phyloP scores from a whole-genome alignment of 257 asterid genomes.

The Craterostigma plantagineum region DNA sequence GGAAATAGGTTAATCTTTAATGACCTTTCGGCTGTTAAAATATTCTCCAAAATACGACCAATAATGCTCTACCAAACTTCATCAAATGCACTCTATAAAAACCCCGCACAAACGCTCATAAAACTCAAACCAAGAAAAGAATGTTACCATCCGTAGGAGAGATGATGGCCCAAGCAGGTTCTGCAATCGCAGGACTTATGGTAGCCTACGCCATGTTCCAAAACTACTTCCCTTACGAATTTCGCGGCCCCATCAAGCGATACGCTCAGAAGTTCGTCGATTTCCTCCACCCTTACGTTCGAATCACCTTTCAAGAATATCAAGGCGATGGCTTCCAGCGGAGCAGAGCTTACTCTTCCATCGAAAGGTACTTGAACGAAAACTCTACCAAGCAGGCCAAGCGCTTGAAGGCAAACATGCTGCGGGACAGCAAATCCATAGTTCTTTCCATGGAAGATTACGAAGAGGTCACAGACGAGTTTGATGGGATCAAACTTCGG shows the following conservation, averaged over 20 bases:
- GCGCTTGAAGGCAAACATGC: conserved; percentile 21
- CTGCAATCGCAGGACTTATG: conserved; percentile 13
- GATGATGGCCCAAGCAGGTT: conserved; percentile 11
- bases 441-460: conserved; percentile 38
- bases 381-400: conserved; percentile 33
- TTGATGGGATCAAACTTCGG: conserved; percentile 22
- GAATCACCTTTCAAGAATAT: conserved; percentile 21
- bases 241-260: conserved; percentile 11
- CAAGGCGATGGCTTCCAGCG: conserved; percentile 21
- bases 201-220: conserved; percentile 26
- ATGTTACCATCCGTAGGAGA: conserved; percentile 9
- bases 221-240: conserved; percentile 23
- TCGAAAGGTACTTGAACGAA: conserved; percentile 33
- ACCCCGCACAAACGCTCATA: too few relatives aligned
- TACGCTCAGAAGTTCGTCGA: conserved; percentile 8
- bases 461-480: conserved; percentile 41
- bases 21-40: too few relatives aligned
- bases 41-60: too few relatives aligned
- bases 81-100: too few relatives aligned
- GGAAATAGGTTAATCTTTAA: too few relatives aligned
- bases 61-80: too few relatives aligned
- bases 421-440: conserved; percentile 22
- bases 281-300: conserved; percentile 21
- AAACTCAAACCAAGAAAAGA: neutral
- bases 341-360: conserved; percentile 22